phyloP scores from a whole-genome alignment of 345 rosid species.

The Eucalyptus erythrocorys region DNA sequence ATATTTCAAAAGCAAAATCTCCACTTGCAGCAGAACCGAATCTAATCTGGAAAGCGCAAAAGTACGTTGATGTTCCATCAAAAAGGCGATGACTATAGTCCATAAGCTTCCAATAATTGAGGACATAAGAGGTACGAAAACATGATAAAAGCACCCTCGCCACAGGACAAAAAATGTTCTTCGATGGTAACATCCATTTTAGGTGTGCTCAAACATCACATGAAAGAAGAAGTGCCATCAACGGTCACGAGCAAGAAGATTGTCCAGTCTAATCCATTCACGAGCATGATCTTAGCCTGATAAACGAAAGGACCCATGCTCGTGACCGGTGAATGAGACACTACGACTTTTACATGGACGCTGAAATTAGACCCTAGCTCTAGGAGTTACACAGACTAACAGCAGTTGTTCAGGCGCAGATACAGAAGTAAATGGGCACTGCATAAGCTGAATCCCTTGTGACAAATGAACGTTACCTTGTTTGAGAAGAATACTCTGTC shows the following conservation, averaged over 20 bases:
- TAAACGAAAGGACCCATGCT: not conserved
- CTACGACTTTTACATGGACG: not conserved
- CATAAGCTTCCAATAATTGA: not conserved
- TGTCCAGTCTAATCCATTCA: not conserved
- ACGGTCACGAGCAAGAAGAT: not conserved
- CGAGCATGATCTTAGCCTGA: not conserved
- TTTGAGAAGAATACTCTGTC: conserved; percentile 81
- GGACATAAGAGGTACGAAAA: not conserved
- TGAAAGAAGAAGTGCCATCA: not conserved
- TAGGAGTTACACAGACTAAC: not conserved
- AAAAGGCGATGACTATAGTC: not conserved
- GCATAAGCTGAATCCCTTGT: not conserved
- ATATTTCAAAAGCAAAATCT: not conserved
- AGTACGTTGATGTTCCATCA: not conserved
- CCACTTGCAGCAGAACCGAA: not conserved
- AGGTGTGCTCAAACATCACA: not conserved
- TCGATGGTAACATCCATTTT: not conserved
- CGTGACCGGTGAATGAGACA: not conserved
- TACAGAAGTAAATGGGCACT: not conserved
- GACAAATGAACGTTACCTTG: conserved; percentile 35
- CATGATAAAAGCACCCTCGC: not conserved
- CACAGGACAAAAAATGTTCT: not conserved
- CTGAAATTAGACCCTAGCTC: not conserved
- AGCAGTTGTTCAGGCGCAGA: not conserved
- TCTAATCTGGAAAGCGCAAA: not conserved